Conservation (phyloP, 306 rosid genomes). For the Fagus crenata region DNA sequence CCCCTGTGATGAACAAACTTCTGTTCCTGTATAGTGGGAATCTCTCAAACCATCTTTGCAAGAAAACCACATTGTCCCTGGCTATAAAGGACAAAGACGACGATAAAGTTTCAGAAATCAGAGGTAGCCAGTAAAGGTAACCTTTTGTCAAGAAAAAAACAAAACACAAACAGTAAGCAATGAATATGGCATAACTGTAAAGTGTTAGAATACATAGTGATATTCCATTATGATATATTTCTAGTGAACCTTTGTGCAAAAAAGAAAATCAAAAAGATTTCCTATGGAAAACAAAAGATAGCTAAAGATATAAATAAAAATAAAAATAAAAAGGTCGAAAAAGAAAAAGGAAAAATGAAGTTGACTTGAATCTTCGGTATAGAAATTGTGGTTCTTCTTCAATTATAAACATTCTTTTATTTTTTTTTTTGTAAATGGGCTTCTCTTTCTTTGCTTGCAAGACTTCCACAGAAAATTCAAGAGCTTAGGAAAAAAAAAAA, state of each 20-base stretch:
- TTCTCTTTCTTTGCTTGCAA: slow-evolving; percentile 18
- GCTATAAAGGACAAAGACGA: slow-evolving; percentile 36
- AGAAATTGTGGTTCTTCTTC: slow-evolving; percentile 18
- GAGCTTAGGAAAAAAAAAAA: neutral
- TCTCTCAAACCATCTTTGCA: slow-evolving; percentile 49
- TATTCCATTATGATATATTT: slow-evolving; percentile 29
- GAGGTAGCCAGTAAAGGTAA: slow-evolving; percentile 23
- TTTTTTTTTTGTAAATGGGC: neutral
- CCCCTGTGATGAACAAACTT: slow-evolving; percentile 53
- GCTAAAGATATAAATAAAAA: slow-evolving; percentile 14
- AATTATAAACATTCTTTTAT: neutral
- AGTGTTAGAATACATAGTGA: slow-evolving; percentile 30
- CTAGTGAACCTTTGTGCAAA: slow-evolving; percentile 28
- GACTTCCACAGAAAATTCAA: neutral
- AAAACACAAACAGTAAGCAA: slow-evolving; percentile 35
- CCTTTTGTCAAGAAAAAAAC: slow-evolving; percentile 25
- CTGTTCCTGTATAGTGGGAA: slow-evolving; percentile 52
- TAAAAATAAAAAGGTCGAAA: neutral
- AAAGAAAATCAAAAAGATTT: slow-evolving; percentile 29
- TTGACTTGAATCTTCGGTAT: slow-evolving; percentile 39
- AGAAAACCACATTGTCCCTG: slow-evolving; percentile 53
- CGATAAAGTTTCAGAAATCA: slow-evolving; percentile 31
- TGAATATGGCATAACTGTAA: slow-evolving; percentile 46
- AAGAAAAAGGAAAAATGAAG: slow-evolving; percentile 23
- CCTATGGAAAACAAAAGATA: slow-evolving; percentile 22